A percentile compares a stretch with the other conserved stretches of the same genome.
phyloP scores from a whole-genome alignment of 257 asterid species.

The Haberlea rhodopensis region DNA sequence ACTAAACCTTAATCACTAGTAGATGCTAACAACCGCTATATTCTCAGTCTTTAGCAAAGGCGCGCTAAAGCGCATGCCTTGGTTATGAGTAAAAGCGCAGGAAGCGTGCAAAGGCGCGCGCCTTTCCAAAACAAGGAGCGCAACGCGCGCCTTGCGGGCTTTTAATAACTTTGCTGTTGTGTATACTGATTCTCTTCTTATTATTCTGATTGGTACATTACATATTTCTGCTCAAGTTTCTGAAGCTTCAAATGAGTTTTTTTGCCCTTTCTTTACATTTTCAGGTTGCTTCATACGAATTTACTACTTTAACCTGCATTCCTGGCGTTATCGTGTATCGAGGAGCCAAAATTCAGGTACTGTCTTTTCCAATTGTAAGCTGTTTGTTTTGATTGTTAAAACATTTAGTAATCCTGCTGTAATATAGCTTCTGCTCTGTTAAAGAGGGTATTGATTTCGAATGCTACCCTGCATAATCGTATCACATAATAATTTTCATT shows the following conservation, averaged over 20 bases:
- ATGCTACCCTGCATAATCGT: background rate
- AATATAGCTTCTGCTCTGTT: no score
- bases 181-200: constrained; percentile 4
- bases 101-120: no score
- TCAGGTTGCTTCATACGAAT: constrained; percentile 98
- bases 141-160: no score
- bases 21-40: no score
- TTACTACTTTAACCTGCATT: constrained; percentile 97
- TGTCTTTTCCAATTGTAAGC: constrained; percentile 6
- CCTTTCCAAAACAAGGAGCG: no score
- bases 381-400: background rate
- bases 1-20: no score
- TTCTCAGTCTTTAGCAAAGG: no score
- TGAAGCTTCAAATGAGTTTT: constrained; percentile 18
- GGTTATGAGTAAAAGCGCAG: no score
- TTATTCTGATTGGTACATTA: background rate
- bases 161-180: no score
- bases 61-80: no score
- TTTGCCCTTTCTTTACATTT: constrained; percentile 19
- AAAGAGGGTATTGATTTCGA: no score
- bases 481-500: background rate
- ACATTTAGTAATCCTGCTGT: background rate
- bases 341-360: constrained; percentile 98
- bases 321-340: constrained; percentile 96
- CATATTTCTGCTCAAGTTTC: constrained; percentile 15